These are phyloP conservation scores for Eustoma russellianum DNA, from an alignment of 257 asterid species.

Conservation along the genomic window DNA sequence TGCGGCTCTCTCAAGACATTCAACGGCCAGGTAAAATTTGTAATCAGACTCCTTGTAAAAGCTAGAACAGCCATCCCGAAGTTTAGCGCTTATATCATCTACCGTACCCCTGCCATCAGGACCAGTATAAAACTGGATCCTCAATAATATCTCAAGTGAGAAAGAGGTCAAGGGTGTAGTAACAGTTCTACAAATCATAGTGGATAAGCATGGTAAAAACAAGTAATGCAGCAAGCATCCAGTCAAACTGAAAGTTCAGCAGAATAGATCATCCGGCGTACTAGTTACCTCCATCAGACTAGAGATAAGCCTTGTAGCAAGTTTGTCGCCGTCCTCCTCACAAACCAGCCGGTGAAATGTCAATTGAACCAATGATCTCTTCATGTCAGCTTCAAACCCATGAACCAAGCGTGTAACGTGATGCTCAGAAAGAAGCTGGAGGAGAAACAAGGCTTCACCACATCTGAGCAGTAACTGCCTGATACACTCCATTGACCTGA, in stretches of 20 bases:
- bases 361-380: slow-evolving; percentile 59
- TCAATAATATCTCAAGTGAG: slow-evolving; percentile 26
- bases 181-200: not conserved
- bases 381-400: slow-evolving; percentile 54
- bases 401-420: slow-evolving; percentile 66
- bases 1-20: slow-evolving; percentile 92
- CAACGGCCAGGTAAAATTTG: slow-evolving; percentile 92
- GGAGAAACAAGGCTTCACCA: slow-evolving; percentile 75
- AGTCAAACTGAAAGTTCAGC: not conserved
- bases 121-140: slow-evolving; percentile 86
- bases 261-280: slow-evolving; percentile 2
- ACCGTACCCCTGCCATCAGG: slow-evolving; percentile 99
- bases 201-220: not conserved
- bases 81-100: slow-evolving; percentile 78
- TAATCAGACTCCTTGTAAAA: slow-evolving; percentile 83
- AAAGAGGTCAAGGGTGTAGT: slow-evolving; percentile 6
- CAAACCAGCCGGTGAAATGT: slow-evolving; percentile 89
- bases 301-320: slow-evolving; percentile 80
- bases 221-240: not conserved
- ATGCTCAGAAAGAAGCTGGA: slow-evolving; percentile 85
- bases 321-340: slow-evolving; percentile 77
- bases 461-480: slow-evolving; percentile 94
- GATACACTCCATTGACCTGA: slow-evolving; percentile 93
- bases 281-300: slow-evolving; percentile 84
- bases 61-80: slow-evolving; percentile 95